Evolutionary conservation across 495 filamentous ascomycete species (phyloP), one percentile per base, ranked within the genome.

Genomic region (Aspergillus diversus): DNA sequence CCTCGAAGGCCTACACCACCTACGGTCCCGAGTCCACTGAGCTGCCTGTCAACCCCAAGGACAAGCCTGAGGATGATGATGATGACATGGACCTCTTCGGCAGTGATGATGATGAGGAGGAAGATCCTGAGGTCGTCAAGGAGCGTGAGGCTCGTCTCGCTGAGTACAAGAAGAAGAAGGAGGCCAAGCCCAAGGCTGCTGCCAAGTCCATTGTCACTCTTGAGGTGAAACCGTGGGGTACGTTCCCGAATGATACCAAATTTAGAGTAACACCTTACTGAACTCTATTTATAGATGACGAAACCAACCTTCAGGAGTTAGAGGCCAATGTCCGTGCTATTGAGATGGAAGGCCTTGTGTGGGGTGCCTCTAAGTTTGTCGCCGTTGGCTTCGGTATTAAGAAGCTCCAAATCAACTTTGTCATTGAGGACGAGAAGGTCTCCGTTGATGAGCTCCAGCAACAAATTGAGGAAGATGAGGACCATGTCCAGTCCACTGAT

Each of bases 181-280:
- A 89, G 71, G 83, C 80, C 73, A 96, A 96, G 85, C 77, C 84
- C 68, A 97, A 97, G 90, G 83, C 86, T 68, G 88, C 87, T 59
- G 95, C 95, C 69, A 99, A 99, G 87, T 97, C 93, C 43, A 79
- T 97, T 56, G 94, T 98, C 69, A 98, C 92, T 49, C 67, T 99
- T 63, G 94, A 97, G 69, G 92, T 99, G 62, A 99, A 99, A 86
- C 96, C 95, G 63, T 99, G 95, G 95, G 95, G 96, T 96, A 89
- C 85, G 66, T 73, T 35, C 37, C 33, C 12, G 5, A 5, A 8
- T 27, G 21, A 15, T 4, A 35, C 17, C 66, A 81, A 56, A 48
- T 47, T 42, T n/a, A 5, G 1, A 5, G 21, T 16, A 11, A 33
- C 57, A 50, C 43, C 34, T 57, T 66, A 59, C 75, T 81, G 70